These are phyloP conservation scores for Trametes villosa DNA, from an alignment of 768 basidiomycete genomes.

Conservation along the genomic window DNA sequence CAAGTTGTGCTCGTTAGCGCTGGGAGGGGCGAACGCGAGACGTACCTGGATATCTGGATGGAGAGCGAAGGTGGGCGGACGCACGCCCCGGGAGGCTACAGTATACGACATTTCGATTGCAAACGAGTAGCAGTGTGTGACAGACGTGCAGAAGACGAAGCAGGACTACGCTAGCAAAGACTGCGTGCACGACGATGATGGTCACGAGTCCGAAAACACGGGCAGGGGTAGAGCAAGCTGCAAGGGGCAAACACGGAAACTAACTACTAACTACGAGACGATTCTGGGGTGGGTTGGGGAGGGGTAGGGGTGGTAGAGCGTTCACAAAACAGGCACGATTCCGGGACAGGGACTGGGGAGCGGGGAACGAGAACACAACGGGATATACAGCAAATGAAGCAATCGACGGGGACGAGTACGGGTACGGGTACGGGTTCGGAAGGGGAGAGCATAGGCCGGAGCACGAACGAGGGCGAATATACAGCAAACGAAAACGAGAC, in stretches of 20 bases:
- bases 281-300: no score
- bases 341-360: no score
- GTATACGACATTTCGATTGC: not conserved
- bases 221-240: no score
- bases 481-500: conserved; percentile 6
- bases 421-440: not conserved
- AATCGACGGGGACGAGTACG: conserved; percentile 1
- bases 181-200: not conserved
- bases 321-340: no score
- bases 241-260: no score
- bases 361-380: not conserved
- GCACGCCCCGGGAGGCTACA: no score
- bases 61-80: no score
- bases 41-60: no score
- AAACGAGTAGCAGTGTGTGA: not conserved
- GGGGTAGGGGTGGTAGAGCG: no score
- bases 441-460: conserved; percentile 7
- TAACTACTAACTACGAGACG: no score
- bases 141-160: conserved; percentile 6
- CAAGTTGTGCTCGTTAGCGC: no score
- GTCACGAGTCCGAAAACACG: not conserved
- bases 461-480: not conserved
- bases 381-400: conserved; percentile 11
- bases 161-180: conserved; percentile 11
- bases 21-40: no score